Conservation (phyloP, 2,329 filamentous ascomycete species). For the Fusarium annulatum region DNA sequence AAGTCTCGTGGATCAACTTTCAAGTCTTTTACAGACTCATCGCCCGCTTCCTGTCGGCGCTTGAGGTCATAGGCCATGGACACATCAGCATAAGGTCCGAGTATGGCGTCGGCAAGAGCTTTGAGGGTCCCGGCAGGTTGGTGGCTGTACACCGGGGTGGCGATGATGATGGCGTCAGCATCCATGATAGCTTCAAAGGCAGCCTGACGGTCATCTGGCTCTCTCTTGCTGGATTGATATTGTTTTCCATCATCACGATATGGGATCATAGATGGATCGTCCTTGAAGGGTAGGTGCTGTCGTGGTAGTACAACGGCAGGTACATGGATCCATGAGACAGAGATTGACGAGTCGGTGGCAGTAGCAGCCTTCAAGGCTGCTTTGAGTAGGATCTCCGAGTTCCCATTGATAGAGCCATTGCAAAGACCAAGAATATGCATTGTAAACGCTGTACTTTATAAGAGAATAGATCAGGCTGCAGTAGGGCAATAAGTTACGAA, state of each 20-base stretch:
- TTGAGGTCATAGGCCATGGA: rapidly evolving
- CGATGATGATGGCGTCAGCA: rapidly evolving
- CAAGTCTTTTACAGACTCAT: not conserved
- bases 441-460: rapidly evolving
- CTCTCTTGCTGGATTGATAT: rapidly evolving
- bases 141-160: not conserved
- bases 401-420: not conserved
- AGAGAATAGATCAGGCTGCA: not conserved
- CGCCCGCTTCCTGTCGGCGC: not conserved
- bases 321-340: not conserved
- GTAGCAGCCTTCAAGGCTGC: not conserved
- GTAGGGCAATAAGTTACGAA: no score
- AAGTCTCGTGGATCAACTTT: rapidly evolving
- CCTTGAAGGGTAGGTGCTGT: not conserved
- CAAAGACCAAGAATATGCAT: not conserved
- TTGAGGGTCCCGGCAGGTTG: not conserved
- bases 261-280: not conserved
- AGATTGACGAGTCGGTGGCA: rapidly evolving
- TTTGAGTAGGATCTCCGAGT: not conserved
- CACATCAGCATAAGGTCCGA: not conserved
- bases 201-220: not conserved
- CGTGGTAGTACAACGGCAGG: not conserved
- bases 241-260: not conserved
- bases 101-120: rapidly evolving
- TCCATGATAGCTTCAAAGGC: not conserved